These are phyloP conservation scores for Dictyostelium firmibasis DNA, from an alignment of 78 protist species.

Conservation along the genomic window DNA sequence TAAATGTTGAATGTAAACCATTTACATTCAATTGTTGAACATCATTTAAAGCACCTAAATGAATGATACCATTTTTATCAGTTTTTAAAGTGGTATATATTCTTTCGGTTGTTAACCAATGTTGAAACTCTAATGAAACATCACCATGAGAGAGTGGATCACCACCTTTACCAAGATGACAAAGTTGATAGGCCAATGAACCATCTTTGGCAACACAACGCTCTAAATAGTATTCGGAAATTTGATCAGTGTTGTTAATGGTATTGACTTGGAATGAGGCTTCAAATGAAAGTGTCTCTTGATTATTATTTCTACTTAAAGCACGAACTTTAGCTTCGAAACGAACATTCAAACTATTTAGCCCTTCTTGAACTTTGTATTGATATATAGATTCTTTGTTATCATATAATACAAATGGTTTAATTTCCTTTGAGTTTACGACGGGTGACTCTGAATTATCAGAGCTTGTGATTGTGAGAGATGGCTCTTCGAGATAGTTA, in stretches of 20 bases:
- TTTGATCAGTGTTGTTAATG: background rate
- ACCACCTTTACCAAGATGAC: constrained; percentile 64
- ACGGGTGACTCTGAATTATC: background rate
- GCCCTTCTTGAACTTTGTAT: constrained; percentile 63
- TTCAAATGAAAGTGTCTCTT: background rate
- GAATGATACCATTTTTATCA: constrained; percentile 60
- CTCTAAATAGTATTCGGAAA: background rate
- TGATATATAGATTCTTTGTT: constrained; percentile 36
- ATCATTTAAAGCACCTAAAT: constrained; percentile 27
- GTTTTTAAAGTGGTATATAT: background rate
- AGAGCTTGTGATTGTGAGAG: constrained; percentile 13
- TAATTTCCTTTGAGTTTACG: constrained; percentile 28
- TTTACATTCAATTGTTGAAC: background rate
- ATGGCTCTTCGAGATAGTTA: constrained; percentile 29
- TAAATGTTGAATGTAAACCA: too few species aligned
- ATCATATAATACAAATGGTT: constrained; percentile 20
- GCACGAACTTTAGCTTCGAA: constrained; percentile 27
- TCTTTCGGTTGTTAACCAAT: background rate
- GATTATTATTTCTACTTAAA: background rate
- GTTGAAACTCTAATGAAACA: background rate
- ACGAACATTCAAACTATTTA: background rate
- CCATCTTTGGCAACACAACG: background rate
- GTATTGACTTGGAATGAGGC: background rate
- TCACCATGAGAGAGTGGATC: background rate
- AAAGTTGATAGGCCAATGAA: constrained; percentile 17